phyloP scores from a whole-genome alignment of 768 basidiomycete species.

The Royoungia palumana region DNA sequence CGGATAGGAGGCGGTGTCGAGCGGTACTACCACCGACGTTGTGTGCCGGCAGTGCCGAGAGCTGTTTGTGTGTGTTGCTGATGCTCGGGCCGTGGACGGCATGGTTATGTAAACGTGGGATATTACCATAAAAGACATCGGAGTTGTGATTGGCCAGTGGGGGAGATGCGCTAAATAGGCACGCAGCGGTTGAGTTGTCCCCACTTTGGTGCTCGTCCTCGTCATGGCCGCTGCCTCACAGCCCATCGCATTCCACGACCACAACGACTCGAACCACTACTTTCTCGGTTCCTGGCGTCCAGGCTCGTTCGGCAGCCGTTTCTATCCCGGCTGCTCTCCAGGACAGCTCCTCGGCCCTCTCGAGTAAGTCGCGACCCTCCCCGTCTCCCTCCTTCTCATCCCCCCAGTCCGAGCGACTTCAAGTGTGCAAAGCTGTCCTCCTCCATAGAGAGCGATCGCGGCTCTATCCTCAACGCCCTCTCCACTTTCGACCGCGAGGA shows the following conservation, averaged over 20 bases:
- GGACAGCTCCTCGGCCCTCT: constrained; percentile 58
- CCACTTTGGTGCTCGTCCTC: background rate
- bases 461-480: constrained; percentile 61
- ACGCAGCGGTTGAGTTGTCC: constrained; percentile 3
- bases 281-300: constrained; percentile 70
- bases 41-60: constrained; percentile 26
- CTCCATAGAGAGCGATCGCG: constrained; percentile 60
- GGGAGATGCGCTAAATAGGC: constrained; percentile 30
- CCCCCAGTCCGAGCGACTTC: constrained; percentile 43
- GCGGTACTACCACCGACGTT: too few species aligned
- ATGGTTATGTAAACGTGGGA: constrained; percentile 27
- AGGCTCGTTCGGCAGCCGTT: constrained; percentile 61
- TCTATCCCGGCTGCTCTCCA: constrained; percentile 62
- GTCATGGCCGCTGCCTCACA: constrained; percentile 39
- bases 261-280: constrained; percentile 55
- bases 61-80: constrained; percentile 17
- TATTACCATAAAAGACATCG: background rate
- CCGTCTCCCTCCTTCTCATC: background rate
- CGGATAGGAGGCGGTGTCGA: background rate
- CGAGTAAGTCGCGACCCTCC: constrained; percentile 48
- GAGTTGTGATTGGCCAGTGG: constrained; percentile 15
- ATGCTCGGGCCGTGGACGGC: constrained; percentile 30
- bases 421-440: constrained; percentile 45
- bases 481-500: constrained; percentile 66
- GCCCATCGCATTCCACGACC: constrained; percentile 41